Evolutionary conservation across 768 basidiomycete species (phyloP).

Genomic region (Leccinum uliginosum): DNA sequence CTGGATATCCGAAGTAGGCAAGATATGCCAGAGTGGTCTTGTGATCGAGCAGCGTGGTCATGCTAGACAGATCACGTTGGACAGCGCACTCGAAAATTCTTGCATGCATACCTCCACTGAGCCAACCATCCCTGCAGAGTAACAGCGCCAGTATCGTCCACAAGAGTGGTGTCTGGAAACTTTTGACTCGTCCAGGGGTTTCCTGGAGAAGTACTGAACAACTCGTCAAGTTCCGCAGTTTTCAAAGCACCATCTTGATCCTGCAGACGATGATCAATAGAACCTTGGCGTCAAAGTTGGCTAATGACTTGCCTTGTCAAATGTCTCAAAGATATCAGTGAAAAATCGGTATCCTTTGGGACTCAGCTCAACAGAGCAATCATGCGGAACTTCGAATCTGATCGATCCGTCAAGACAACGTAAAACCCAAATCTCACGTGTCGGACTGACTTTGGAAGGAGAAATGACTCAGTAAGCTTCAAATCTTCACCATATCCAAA

Average conservation of each 20-base stretch:
- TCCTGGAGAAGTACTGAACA: conserved; percentile 93
- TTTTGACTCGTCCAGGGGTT: conserved; percentile 94
- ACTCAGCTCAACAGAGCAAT: conserved; percentile 93
- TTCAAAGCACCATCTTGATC: conserved; percentile 95
- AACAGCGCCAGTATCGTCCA: conserved; percentile 82
- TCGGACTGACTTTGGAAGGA: conserved; percentile 75
- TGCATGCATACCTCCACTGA: conserved; percentile 83
- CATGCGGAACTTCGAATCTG: conserved; percentile 89
- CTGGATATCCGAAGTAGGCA: conserved; percentile 89
- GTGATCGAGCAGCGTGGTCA: conserved; percentile 96
- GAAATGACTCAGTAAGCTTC: conserved; percentile 80
- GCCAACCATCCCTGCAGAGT: conserved; percentile 98
- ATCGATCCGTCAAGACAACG: conserved; percentile 11
- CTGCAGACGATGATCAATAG: conserved; percentile 35
- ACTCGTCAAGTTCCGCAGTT: conserved; percentile 71
- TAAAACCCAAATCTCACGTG: background rate
- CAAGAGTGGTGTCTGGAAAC: conserved; percentile 86
- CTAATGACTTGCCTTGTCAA: conserved; percentile 67
- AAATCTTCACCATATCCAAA: conserved; percentile 97
- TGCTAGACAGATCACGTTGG: conserved; percentile 43
- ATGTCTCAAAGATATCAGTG: conserved; percentile 92
- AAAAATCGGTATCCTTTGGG: conserved; percentile 96
- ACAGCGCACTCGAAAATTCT: conserved; percentile 1
- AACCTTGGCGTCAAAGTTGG: background rate
- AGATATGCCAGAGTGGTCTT: conserved; percentile 90